A percentile compares a stretch with the other conserved stretches of the same genome.
Conservation (phyloP, 148 eudicot genomes). For the Selenicereus undatus region DNA sequence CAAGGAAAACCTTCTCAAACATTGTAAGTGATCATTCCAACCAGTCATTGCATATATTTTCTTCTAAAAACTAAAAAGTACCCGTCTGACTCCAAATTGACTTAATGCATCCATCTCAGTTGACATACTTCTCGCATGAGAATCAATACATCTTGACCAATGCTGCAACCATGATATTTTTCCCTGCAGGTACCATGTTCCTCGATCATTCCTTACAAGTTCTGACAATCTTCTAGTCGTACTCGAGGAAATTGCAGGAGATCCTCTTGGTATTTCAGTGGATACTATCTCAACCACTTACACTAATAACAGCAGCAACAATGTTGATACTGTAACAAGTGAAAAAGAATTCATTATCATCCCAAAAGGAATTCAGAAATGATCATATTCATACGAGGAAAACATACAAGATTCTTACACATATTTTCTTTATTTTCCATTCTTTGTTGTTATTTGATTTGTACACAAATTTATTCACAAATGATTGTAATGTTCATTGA, state of each 20-base stretch:
- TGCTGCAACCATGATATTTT: neutral
- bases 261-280: conserved; percentile 37
- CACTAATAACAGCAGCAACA: neutral
- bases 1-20: conserved; percentile 46
- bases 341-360: conserved; percentile 14
- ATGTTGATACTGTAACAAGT: conserved; percentile 4
- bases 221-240: conserved; percentile 32
- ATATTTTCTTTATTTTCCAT: neutral
- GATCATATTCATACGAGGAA: neutral
- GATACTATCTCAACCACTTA: conserved; percentile 33
- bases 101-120: no score
- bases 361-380: conserved; percentile 20
- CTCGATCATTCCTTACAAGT: conserved; percentile 36
- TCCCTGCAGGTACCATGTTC: conserved; percentile 34
- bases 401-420: neutral
- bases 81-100: no score
- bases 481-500: neutral
- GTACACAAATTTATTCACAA: neutral
- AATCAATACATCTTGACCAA: neutral
- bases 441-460: neutral
- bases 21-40: conserved; percentile 23
- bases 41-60: neutral
- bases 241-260: conserved; percentile 37
- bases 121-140: no score
- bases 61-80: neutral